Evolutionary conservation across 139 green algal species (phyloP).

Genomic region (Micractinium conductrix): DNA sequence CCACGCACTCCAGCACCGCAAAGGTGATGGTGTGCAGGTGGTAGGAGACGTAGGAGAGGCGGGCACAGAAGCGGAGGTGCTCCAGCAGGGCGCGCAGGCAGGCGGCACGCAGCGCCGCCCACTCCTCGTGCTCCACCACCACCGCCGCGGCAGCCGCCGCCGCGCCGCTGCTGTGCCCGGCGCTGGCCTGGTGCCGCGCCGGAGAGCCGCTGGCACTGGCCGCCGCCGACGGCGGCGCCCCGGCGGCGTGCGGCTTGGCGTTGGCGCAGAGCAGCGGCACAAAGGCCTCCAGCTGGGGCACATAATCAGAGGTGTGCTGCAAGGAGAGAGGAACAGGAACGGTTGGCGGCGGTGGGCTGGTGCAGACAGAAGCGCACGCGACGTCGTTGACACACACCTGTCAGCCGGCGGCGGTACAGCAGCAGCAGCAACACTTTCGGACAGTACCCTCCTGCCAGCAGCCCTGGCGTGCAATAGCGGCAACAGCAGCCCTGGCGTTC

Average conservation of each 20-base stretch:
- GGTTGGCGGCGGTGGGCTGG: no score
- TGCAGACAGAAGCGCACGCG: no score
- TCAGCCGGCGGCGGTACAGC: no score
- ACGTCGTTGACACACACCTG: no score
- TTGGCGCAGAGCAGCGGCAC: constrained; percentile 50
- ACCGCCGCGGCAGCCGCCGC: background rate
- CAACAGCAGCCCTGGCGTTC: no score
- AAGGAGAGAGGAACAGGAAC: background rate
- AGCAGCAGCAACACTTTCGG: no score
- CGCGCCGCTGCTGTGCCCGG: background rate
- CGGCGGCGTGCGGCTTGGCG: background rate
- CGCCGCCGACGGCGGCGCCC: background rate
- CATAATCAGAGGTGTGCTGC: constrained; percentile 53
- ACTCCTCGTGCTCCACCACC: background rate
- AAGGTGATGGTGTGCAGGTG: constrained; percentile 47
- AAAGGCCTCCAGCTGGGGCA: constrained; percentile 49
- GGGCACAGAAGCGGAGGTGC: constrained; percentile 48
- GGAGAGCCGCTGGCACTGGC: no score
- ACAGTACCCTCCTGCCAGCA: no score
- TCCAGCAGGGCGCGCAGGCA: constrained; percentile 43
- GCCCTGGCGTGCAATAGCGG: no score
- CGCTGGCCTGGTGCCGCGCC: no score
- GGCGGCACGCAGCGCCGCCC: background rate
- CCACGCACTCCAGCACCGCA: constrained; percentile 30
- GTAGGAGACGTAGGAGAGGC: constrained; percentile 44